phyloP scores from a whole-genome alignment of 2,329 filamentous ascomycete species.

The Monosporascus sp. region DNA sequence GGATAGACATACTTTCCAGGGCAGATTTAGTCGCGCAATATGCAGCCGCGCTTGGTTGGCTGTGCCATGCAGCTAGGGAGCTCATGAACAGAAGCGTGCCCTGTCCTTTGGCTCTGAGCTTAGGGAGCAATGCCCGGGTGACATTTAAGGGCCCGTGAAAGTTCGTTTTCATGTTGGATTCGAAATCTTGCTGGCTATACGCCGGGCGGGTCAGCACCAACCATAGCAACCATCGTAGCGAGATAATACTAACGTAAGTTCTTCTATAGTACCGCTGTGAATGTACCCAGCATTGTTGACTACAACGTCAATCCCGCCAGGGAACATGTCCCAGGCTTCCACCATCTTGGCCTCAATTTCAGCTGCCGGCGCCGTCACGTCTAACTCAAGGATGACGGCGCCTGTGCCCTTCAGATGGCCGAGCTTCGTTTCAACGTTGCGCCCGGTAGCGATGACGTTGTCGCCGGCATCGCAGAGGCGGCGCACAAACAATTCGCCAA shows the following conservation, averaged over 20 bases:
- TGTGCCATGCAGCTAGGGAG: slow-evolving; percentile 29
- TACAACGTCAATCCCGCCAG: slow-evolving; percentile 29
- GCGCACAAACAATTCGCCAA: slow-evolving; percentile 31
- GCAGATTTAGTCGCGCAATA: slow-evolving; percentile 19
- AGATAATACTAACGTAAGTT: too few species aligned
- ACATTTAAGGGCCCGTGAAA: slow-evolving; percentile 33
- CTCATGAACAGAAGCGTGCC: slow-evolving; percentile 30
- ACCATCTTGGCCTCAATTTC: slow-evolving; percentile 12
- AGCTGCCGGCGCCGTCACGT: slow-evolving; percentile 16
- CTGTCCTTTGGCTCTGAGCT: slow-evolving; percentile 21
- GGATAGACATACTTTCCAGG: slow-evolving; percentile 11
- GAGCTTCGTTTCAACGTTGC: slow-evolving; percentile 28
- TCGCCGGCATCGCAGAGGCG: slow-evolving; percentile 31
- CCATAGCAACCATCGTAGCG: neutral
- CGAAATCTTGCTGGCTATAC: slow-evolving; percentile 20
- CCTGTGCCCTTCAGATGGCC: slow-evolving; percentile 30
- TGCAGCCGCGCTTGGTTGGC: slow-evolving; percentile 21
- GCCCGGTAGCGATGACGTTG: slow-evolving; percentile 36
- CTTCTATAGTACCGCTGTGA: slow-evolving; percentile 9
- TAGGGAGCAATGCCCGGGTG: slow-evolving; percentile 27
- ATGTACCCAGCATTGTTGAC: slow-evolving; percentile 35
- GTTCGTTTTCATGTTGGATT: slow-evolving; percentile 27
- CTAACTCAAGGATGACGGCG: slow-evolving; percentile 23
- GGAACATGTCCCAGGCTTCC: slow-evolving; percentile 13
- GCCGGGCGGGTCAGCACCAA: slow-evolving; percentile 1